A percentile compares a stretch with the other conserved stretches of the same genome.
These are phyloP conservation scores for Suillus lakei DNA, from an alignment of 768 basidiomycete species.

Conservation along the genomic window DNA sequence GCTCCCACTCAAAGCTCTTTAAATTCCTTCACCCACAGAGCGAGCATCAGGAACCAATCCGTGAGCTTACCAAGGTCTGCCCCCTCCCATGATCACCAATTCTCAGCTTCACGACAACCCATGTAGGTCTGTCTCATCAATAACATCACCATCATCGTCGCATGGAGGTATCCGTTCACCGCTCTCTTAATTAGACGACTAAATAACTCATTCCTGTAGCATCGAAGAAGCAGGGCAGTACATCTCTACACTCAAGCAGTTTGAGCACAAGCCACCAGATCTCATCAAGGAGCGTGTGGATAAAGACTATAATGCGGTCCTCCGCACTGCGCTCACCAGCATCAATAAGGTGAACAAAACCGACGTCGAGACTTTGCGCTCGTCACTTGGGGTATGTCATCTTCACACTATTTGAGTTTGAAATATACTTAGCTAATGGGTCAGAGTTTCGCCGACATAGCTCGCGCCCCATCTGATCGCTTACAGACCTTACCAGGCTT, in stretches of 20 bases:
- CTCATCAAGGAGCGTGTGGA: conserved; percentile 94
- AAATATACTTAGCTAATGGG: conserved; percentile 9
- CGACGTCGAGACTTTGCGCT: conserved; percentile 90
- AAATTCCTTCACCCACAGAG: conserved; percentile 49
- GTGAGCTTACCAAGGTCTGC: conserved; percentile 86
- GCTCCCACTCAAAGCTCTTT: not conserved
- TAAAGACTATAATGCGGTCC: conserved; percentile 81
- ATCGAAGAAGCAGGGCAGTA: conserved; percentile 93
- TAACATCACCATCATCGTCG: conserved; percentile 88
- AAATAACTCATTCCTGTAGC: conserved; percentile 41
- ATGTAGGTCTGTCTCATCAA: conserved; percentile 84
- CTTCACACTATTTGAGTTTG: not conserved
- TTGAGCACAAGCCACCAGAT: conserved; percentile 91
- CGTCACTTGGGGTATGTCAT: conserved; percentile 85
- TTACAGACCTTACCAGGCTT: conserved; percentile 89
- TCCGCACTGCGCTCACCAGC: conserved; percentile 83
- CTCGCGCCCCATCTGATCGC: conserved; percentile 71
- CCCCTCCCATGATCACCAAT: conserved; percentile 9
- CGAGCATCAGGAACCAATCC: conserved; percentile 89
- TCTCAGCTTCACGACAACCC: conserved; percentile 6
- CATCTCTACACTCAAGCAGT: conserved; percentile 88
- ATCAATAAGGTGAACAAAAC: conserved; percentile 97
- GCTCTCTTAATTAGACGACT: conserved; percentile 10
- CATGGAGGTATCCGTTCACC: conserved; percentile 73
- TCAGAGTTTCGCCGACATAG: conserved; percentile 87